Conservation (phyloP, 129 eudicot species). For the Flaveria brownii region DNA sequence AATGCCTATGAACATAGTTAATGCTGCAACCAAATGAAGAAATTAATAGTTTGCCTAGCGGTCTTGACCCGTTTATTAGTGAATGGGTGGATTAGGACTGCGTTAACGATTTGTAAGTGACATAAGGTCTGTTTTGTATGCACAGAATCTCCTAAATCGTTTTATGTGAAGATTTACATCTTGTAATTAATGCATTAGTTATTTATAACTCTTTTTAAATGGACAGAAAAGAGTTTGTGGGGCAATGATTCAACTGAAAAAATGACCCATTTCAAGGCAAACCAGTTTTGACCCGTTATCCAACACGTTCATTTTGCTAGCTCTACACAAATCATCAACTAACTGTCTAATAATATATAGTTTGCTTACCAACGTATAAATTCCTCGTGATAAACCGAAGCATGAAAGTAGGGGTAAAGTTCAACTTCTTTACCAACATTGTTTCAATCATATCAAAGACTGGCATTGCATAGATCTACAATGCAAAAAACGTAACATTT, state of each 20-base stretch:
- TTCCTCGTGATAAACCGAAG: slow-evolving; percentile 60
- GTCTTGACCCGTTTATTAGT: neutral
- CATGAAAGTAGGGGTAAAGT: slow-evolving; percentile 46
- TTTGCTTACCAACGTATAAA: slow-evolving; percentile 57
- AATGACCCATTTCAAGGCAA: neutral
- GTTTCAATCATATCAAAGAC: slow-evolving; percentile 78
- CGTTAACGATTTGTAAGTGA: neutral
- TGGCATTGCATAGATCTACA: slow-evolving; percentile 74
- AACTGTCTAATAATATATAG: neutral
- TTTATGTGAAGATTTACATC: neutral
- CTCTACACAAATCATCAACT: slow-evolving; percentile 6
- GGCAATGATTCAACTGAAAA: neutral
- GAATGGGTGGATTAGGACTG: neutral
- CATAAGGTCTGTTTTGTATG: neutral
- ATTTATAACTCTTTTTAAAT: neutral
- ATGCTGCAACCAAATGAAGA: slow-evolving; percentile 41
- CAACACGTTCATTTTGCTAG: neutral
- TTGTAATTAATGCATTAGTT: neutral
- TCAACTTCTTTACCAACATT: slow-evolving; percentile 54
- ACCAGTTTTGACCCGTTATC: slow-evolving; percentile 4
- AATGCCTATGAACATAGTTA: slow-evolving; percentile 62
- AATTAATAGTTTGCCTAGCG: neutral
- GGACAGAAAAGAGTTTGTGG: neutral
- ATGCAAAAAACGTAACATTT: neutral
- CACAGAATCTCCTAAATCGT: neutral